phyloP scores from a whole-genome alignment of 1,284 basidiomycete genomes.

The Microbotryum violaceum region DNA sequence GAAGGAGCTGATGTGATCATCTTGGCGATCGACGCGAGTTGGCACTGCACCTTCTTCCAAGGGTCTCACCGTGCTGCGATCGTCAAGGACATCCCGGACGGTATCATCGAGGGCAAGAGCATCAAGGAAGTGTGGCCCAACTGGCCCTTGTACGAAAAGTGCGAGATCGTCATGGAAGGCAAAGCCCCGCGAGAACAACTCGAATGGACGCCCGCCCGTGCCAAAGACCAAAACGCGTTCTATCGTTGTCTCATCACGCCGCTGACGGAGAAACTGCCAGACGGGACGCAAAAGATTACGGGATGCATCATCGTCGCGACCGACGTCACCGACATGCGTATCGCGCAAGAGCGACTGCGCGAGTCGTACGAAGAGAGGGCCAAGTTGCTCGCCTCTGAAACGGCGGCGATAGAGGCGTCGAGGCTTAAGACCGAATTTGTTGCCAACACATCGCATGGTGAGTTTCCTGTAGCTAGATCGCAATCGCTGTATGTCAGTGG shows the following conservation, averaged over 20 bases:
- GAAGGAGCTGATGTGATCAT: constrained; percentile 17
- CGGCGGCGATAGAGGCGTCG: constrained; percentile 41
- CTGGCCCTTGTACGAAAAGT: not conserved
- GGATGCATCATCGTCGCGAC: constrained; percentile 42
- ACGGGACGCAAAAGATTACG: constrained; percentile 29
- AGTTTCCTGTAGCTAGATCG: not conserved
- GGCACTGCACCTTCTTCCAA: not conserved
- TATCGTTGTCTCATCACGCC: constrained; percentile 16
- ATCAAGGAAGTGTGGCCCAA: not conserved
- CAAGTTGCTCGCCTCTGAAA: constrained; percentile 39
- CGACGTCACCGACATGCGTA: constrained; percentile 40
- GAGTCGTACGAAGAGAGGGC: constrained; percentile 39
- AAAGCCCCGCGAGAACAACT: no score
- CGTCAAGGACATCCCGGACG: constrained; percentile 4
- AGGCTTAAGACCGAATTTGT: constrained; percentile 42
- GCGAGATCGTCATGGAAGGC: not conserved
- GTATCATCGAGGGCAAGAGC: not conserved
- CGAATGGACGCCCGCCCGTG: no score
- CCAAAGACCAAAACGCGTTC: no score
- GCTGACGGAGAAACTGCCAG: constrained; percentile 12
- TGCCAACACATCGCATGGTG: constrained; percentile 22
- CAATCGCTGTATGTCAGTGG: no score
- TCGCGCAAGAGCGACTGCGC: constrained; percentile 37
- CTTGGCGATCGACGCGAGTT: not conserved
- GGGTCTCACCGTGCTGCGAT: constrained; percentile 3